phyloP scores from a whole-genome alignment of 306 rosid genomes.

The Prunus fruticosa region DNA sequence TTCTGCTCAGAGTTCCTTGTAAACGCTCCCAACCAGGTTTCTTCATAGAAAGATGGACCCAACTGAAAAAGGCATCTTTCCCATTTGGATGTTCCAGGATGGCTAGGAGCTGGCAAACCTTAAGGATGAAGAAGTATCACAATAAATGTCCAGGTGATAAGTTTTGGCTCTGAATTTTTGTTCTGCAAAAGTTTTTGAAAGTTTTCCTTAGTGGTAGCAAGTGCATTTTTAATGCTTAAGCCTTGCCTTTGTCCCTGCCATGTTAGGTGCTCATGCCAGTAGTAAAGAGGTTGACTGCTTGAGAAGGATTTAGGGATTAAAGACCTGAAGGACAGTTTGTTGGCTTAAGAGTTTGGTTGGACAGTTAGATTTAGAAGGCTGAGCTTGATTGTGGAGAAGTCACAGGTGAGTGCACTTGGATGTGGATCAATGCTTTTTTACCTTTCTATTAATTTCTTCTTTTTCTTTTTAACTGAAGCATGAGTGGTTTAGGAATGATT shows the following conservation, averaged over 20 bases:
- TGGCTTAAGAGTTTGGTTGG: conserved; percentile 49
- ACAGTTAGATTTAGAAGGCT: conserved; percentile 58
- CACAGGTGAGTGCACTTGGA: conserved; percentile 54
- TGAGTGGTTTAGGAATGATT: not conserved
- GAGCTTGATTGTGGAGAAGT: conserved; percentile 35
- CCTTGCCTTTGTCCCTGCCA: conserved; percentile 17
- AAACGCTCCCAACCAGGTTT: not conserved
- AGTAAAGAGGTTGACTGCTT: conserved; percentile 44
- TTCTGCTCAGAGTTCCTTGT: not conserved
- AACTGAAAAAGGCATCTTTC: not conserved
- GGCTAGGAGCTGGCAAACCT: conserved; percentile 59
- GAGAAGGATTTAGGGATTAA: conserved; percentile 46
- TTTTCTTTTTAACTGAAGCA: not conserved
- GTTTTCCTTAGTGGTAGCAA: conserved; percentile 4
- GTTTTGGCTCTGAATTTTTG: conserved; percentile 12
- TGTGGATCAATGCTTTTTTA: not conserved
- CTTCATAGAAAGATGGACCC: not conserved
- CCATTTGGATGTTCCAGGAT: conserved; percentile 54
- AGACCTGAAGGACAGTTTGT: conserved; percentile 68
- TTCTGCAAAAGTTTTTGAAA: conserved; percentile 1
- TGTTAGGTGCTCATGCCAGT: conserved; percentile 44
- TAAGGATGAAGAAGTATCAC: conserved; percentile 61
- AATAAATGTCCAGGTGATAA: conserved; percentile 56
- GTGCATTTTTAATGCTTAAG: conserved; percentile 14
- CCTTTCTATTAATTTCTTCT: not conserved